A percentile compares a stretch with the other conserved stretches of the same genome.
Conservation (phyloP, 2,329 filamentous ascomycete genomes). For the Colletotrichum lupini region DNA sequence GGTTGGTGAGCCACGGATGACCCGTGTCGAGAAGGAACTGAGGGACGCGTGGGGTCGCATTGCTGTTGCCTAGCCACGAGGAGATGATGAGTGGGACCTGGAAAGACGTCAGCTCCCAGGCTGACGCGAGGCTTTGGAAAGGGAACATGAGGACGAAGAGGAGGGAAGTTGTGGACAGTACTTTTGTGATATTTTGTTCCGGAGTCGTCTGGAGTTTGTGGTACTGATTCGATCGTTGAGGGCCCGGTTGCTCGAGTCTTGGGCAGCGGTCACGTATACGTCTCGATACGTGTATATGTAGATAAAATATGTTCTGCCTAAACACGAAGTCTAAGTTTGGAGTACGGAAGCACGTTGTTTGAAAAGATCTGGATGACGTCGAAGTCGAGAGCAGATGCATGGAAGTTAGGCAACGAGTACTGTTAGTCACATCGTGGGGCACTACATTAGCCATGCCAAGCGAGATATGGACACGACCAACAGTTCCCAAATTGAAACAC, state of each 20-base stretch:
- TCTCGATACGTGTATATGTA: neutral
- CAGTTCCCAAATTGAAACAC: neutral
- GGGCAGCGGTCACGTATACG: neutral
- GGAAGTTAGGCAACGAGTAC: neutral
- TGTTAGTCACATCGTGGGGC: neutral
- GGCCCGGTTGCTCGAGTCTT: neutral
- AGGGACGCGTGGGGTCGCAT: neutral
- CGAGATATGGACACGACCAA: neutral
- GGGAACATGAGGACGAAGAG: neutral
- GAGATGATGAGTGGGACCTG: neutral
- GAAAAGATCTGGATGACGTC: neutral
- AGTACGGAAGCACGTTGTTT: neutral
- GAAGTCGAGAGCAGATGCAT: neutral
- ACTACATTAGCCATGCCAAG: neutral
- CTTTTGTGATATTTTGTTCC: neutral
- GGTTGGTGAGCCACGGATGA: neutral
- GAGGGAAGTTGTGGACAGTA: neutral
- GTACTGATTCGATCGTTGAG: neutral
- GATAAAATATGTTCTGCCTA: neutral
- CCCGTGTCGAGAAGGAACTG: conserved; percentile 10
- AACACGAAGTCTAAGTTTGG: neutral
- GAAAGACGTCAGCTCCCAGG: neutral
- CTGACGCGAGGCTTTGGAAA: neutral
- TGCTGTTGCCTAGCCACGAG: neutral
- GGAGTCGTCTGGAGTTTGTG: neutral